Percentiles rank a stretch among this genome's conserved stretches.
Conservation (phyloP, 192 early-diverging fungal genomes). For the Dissophora globulifera region DNA sequence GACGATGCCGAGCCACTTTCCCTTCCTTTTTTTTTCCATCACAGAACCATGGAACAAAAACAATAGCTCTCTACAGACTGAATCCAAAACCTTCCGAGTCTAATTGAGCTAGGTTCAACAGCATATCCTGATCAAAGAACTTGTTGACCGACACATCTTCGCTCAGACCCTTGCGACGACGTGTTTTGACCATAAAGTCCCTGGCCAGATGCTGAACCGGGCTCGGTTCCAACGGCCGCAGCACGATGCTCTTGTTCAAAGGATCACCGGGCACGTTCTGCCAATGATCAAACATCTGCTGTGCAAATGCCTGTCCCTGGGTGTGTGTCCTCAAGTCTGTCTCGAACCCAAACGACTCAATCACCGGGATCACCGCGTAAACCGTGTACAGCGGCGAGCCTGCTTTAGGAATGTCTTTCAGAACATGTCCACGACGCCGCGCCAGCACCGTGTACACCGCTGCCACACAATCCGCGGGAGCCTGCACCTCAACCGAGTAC, state of each 20-base stretch:
- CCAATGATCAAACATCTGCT: conserved; percentile 99
- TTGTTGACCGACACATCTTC: conserved; percentile 87
- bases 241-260: conserved; percentile 85
- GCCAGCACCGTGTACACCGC: conserved; percentile 95
- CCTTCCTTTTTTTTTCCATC: background rate
- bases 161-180: conserved; percentile 90
- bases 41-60: background rate
- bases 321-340: conserved; percentile 97
- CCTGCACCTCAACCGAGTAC: conserved; percentile 96
- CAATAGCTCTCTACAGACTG: conserved; percentile 14
- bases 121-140: conserved; percentile 59
- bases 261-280: conserved; percentile 98
- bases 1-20: no score
- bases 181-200: conserved; percentile 99
- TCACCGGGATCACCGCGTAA: conserved; percentile 94
- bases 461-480: conserved; percentile 94
- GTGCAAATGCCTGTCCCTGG: conserved; percentile 96
- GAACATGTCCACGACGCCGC: conserved; percentile 94
- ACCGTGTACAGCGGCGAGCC: conserved; percentile 95
- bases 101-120: conserved; percentile 41
- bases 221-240: conserved; percentile 92
- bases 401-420: conserved; percentile 92
- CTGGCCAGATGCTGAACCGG: conserved; percentile 88
- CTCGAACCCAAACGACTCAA: conserved; percentile 96
- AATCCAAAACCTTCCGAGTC: conserved; percentile 51